Evolutionary conservation across 352 stramenopile genomes (phyloP), one percentile per base, ranked within the genome.

Genomic region (Globisporangium acanthophoron): DNA sequence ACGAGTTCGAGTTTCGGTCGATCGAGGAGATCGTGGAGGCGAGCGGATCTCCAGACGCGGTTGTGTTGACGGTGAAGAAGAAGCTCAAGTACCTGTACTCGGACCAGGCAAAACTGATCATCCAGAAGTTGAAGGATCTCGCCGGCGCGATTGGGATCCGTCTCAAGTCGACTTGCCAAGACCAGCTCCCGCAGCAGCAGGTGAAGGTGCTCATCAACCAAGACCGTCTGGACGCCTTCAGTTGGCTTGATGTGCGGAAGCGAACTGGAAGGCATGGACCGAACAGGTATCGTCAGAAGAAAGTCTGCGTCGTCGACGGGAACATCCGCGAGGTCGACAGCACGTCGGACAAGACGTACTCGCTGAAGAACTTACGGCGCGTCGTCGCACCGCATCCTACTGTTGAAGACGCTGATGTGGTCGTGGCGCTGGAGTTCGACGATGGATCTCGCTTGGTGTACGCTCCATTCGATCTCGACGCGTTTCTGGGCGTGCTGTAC

Each of bases 11-110:
- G 53, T 93, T 80, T 40, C 71, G 79, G 7, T 65, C 59, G 18
- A 88, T 92, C 40, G 64, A 86, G 50, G 66, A 74, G 33, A 64
- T 91, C 29, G 73, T 63, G 18, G 53, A 77, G 40, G 75, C 79
- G 1, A 69, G 56, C 3, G 49, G 67, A 21, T 81, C 76, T 20
- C 73, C 70, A 24, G 82, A 91, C 46, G 73, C 74, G 29, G 78
- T 93, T n/a, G 71, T 83, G 0, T 51, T 93, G 11, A 78, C 63
- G 1, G 51, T 81, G 15, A 80, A 81, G 52, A 73, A 71, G n/a
- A 89, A 89, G 52, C 33, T 84, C 40, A 78, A 84, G 52, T 91
- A 88, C 51, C 57, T 93, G 15, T 91, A 91, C 54, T 89, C 79
- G 0, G 80, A 89, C 33, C 75, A 87, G 39, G 71, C 63, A 21